A percentile compares a stretch with the other conserved stretches of the same genome.
phyloP scores from a whole-genome alignment of 805 yeast species.

The Kurtzmaniella fragi region DNA sequence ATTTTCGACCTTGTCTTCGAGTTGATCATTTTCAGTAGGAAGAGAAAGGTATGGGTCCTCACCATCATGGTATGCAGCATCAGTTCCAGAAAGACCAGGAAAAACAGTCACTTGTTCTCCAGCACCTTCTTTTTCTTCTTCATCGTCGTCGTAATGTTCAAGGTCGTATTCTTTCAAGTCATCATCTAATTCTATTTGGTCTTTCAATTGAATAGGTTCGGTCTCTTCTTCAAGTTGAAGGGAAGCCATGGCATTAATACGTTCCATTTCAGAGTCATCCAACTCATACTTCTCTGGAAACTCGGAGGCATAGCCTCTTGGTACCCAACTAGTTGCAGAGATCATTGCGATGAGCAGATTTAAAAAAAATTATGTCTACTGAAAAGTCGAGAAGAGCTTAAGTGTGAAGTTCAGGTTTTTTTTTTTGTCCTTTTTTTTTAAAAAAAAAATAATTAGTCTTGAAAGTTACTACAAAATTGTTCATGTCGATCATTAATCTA shows the following conservation, averaged over 20 bases:
- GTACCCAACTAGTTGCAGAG: constrained; percentile 93
- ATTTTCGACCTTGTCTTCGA: constrained; percentile 77
- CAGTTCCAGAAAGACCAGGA: constrained; percentile 62
- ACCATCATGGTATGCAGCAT: constrained; percentile 53
- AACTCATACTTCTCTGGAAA: constrained; percentile 85
- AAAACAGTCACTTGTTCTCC: constrained; percentile 63
- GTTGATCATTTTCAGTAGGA: constrained; percentile 56
- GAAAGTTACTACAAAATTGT: too few species aligned
- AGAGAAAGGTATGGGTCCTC: constrained; percentile 60
- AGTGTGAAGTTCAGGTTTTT: not conserved
- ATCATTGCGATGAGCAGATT: constrained; percentile 48
- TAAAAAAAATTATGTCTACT: not conserved
- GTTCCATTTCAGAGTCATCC: constrained; percentile 87
- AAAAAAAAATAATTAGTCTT: constrained; percentile 3
- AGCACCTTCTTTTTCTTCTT: constrained; percentile 44
- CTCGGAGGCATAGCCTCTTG: constrained; percentile 91
- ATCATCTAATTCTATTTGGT: constrained; percentile 65
- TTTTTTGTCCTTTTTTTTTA: not conserved
- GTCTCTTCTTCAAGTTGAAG: constrained; percentile 62
- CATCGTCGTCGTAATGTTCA: constrained; percentile 77
- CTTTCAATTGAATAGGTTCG: constrained; percentile 27
- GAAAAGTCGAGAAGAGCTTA: not conserved
- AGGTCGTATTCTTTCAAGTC: constrained; percentile 85
- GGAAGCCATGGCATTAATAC: constrained; percentile 82
- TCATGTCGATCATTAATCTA: not conserved